A percentile compares a stretch with the other conserved stretches of the same genome.
phyloP scores from a whole-genome alignment of 2,329 filamentous ascomycete genomes.

The Westerdykella sp. region DNA sequence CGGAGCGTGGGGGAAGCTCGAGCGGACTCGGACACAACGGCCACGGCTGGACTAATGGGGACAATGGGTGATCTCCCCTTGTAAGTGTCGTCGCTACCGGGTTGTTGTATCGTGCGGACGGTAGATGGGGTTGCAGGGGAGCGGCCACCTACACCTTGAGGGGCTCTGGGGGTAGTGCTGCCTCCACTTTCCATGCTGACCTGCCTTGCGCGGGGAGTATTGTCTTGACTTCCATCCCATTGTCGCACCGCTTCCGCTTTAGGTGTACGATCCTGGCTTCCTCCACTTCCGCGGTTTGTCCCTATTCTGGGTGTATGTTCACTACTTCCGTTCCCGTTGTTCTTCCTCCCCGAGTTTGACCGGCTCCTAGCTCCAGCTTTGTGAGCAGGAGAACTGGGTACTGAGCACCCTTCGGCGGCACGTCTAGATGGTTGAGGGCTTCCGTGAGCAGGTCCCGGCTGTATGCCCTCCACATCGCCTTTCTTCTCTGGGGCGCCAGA shows the following conservation, averaged over 20 bases:
- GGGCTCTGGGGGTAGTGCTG: slow-evolving; percentile 28
- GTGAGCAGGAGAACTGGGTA: slow-evolving; percentile 13
- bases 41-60: slow-evolving; percentile 24
- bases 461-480: slow-evolving; percentile 6
- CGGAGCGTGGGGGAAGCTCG: slow-evolving; percentile 25
- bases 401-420: slow-evolving; percentile 22
- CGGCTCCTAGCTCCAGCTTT: slow-evolving; percentile 21
- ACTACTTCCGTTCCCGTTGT: slow-evolving; percentile 5
- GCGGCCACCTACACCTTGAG: slow-evolving; percentile 23
- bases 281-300: background rate
- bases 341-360: slow-evolving; percentile 23
- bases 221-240: slow-evolving; percentile 24
- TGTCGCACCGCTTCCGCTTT: slow-evolving; percentile 7
- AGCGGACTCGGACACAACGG: slow-evolving; percentile 20
- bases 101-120: slow-evolving; percentile 23
- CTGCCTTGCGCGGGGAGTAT: slow-evolving; percentile 27
- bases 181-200: slow-evolving; percentile 26
- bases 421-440: slow-evolving; percentile 19
- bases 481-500: background rate
- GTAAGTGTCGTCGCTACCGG: slow-evolving; percentile 23
- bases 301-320: slow-evolving; percentile 3
- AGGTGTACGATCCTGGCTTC: slow-evolving; percentile 24
- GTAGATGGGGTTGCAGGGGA: slow-evolving; percentile 31
- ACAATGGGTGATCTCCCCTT: slow-evolving; percentile 20
- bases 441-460: slow-evolving; percentile 10